Evolutionary conservation across 495 filamentous ascomycete species (phyloP), one percentile per base, ranked within the genome.

Genomic region (Beverwykella pulmonaria): DNA sequence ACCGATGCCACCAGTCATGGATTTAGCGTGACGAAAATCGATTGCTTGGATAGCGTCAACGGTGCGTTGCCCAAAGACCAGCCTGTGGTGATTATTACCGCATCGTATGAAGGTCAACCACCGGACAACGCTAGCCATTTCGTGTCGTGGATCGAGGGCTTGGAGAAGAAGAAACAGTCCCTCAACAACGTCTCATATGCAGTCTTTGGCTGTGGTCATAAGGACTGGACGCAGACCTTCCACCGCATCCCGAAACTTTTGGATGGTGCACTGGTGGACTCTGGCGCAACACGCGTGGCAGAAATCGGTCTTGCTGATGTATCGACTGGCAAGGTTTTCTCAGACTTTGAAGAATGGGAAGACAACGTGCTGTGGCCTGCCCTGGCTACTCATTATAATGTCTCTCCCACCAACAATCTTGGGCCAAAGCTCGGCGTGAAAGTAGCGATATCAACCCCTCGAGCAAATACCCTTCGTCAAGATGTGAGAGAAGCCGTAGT

Each of bases 61-160:
- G 80, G 82, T 52, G 84, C 82, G 3, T 72, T 91, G 10, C 84
- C 87, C 4, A 87, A 80, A 61, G 79, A 81, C 9, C 80, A 83
- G 5, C 88, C 88, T 0, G 83, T 90, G 0, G 75, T 88, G 23
- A 80, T 90, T 52, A 82, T 91, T 60, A 84, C 84, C 2, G 81
- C 87, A 1, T 87, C 84, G 1, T 91, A 90, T 53, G 88, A 91
- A 61, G 88, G 88, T 3, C 77, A 88, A 50, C 87, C 88, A 0
- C 86, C 88, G 0, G 87, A 90, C 57, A 90, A 91, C 53, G 88
- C 88, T 0, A 79, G 79, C 1, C 80, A 84, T 54, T 91, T 91
- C 66, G 80, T 85, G 27, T 77, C 82, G 26, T 91, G 88, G 88
- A 49, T 90, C 0, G 76, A 81, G 56, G 39, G 39, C 39, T 75